Conservation (phyloP, 1,139 yeast genomes). For the Yamadazyma pseudoaaseri region DNA sequence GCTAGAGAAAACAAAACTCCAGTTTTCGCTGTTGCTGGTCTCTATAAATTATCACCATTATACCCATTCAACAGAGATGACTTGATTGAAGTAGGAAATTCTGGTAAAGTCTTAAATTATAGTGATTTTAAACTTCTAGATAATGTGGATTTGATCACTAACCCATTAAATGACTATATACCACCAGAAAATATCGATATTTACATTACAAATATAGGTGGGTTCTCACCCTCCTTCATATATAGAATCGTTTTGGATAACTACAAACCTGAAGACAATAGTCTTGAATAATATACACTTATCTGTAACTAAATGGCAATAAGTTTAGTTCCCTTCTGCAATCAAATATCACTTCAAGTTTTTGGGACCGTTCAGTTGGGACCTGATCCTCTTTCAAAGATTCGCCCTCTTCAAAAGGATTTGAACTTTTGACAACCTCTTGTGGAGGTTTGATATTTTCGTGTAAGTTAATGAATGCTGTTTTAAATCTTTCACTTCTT, state of each 20-base stretch:
- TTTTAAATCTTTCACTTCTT: not conserved
- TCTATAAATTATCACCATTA: conserved; percentile 87
- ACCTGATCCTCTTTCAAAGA: too few relatives aligned
- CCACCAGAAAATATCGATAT: conserved; percentile 95
- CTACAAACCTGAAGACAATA: conserved; percentile 81
- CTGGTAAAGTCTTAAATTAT: conserved; percentile 78
- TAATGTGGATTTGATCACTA: conserved; percentile 74
- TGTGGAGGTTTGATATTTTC: too few relatives aligned
- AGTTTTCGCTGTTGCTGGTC: conserved; percentile 91
- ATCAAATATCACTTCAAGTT: too few relatives aligned
- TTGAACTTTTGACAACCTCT: too few relatives aligned
- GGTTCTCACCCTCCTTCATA: conserved; percentile 93
- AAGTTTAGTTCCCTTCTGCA: too few relatives aligned
- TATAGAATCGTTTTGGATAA: conserved; percentile 95
- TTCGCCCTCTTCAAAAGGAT: too few relatives aligned
- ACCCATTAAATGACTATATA: conserved; percentile 90
- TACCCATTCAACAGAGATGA: conserved; percentile 92
- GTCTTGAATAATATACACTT: conserved; percentile 34
- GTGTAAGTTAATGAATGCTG: too few relatives aligned
- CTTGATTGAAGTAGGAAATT: conserved; percentile 89
- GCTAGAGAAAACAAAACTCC: conserved; percentile 95
- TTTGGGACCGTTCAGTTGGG: too few relatives aligned
- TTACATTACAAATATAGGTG: conserved; percentile 92
- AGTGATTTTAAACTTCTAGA: conserved; percentile 63
- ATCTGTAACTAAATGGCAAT: not conserved